These are phyloP conservation scores for Trichosporon inkin DNA, from an alignment of 1,284 basidiomycete genomes.

Conservation along the genomic window DNA sequence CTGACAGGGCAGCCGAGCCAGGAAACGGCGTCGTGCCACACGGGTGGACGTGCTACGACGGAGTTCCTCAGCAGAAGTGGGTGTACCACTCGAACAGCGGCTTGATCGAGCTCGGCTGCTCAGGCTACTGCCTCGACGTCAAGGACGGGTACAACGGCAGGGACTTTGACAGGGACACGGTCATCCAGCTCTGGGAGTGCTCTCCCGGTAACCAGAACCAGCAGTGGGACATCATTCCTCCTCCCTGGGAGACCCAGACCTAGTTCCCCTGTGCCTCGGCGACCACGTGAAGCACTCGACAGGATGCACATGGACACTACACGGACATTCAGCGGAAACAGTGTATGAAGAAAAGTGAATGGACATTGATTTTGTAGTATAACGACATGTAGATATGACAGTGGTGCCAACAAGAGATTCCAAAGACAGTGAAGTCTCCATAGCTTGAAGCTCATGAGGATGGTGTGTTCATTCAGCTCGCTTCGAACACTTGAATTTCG, in stretches of 20 bases:
- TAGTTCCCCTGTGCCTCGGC: too few relatives aligned
- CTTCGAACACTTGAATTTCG: too few relatives aligned
- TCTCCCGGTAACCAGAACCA: slow-evolving; percentile 3
- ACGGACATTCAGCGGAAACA: not conserved
- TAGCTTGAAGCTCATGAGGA: too few relatives aligned
- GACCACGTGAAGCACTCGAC: not conserved
- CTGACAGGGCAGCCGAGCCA: not conserved
- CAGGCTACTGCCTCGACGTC: slow-evolving; percentile 11
- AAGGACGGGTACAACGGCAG: slow-evolving; percentile 3
- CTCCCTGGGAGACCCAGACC: not conserved
- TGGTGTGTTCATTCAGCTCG: too few relatives aligned
- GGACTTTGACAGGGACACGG: not conserved
- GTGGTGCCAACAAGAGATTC: too few relatives aligned
- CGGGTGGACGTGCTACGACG: slow-evolving; percentile 10
- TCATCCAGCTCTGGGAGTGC: slow-evolving; percentile 10
- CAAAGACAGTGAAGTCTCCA: too few relatives aligned
- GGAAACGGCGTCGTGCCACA: slow-evolving; percentile 5
- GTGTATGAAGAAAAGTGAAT: too few relatives aligned
- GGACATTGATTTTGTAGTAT: too few relatives aligned
- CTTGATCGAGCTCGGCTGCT: slow-evolving; percentile 3
- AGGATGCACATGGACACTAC: not conserved
- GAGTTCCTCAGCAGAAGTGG: slow-evolving; percentile 8
- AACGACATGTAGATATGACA: too few relatives aligned
- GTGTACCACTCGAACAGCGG: not conserved
- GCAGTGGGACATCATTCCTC: not conserved